Conservation (phyloP, 129 eudicot genomes). For the Calendula officinalis region DNA sequence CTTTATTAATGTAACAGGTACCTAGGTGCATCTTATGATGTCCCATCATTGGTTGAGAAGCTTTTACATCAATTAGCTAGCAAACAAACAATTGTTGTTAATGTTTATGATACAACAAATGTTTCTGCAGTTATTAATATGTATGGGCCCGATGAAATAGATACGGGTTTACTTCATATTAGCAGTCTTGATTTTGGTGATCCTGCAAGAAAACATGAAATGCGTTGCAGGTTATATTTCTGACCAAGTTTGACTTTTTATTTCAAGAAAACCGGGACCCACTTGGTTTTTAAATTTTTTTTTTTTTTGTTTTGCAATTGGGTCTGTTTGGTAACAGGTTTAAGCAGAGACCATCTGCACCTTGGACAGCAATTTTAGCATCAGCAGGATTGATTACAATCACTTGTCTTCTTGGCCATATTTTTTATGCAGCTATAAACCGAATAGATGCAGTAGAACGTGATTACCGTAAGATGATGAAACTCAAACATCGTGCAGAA, state of each 20-base stretch:
- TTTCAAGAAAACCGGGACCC: background rate
- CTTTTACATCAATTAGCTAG: conserved; percentile 92
- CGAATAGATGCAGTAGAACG: conserved; percentile 57
- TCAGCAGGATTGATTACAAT: conserved; percentile 55
- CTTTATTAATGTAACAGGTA: conserved; percentile 44
- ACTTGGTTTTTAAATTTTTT: background rate
- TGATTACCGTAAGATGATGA: conserved; percentile 60
- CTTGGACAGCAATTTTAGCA: conserved; percentile 63
- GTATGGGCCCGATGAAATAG: conserved; percentile 65
- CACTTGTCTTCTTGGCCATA: conserved; percentile 63
- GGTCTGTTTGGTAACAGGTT: conserved; percentile 44
- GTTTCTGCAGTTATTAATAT: conserved; percentile 48
- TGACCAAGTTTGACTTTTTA: background rate
- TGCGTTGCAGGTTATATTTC: conserved; percentile 78
- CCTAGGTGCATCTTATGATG: conserved; percentile 87
- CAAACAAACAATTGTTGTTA: conserved; percentile 83
- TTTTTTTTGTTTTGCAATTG: background rate
- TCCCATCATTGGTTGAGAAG: conserved; percentile 85
- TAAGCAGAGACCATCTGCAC: conserved; percentile 60
- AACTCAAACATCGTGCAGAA: conserved; percentile 77
- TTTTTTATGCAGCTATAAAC: conserved; percentile 63
- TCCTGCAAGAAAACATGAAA: conserved; percentile 86
- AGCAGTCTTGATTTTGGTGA: conserved; percentile 89
- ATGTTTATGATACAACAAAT: conserved; percentile 86
- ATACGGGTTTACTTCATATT: conserved; percentile 55